These are phyloP conservation scores for Citrus trifoliata DNA, from an alignment of 345 rosid genomes.

Conservation along the genomic window DNA sequence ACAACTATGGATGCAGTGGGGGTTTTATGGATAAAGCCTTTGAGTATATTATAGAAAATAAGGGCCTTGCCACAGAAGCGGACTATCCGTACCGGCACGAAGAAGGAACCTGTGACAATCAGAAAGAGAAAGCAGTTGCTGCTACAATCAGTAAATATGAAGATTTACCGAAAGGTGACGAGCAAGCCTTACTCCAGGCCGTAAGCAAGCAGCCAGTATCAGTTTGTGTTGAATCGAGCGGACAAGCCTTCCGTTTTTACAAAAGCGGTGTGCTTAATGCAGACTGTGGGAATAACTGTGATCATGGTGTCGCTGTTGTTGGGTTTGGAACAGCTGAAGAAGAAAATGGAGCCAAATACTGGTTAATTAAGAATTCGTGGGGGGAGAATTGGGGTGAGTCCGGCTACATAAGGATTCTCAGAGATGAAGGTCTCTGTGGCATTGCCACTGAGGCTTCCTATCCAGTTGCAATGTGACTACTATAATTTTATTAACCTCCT, in stretches of 20 bases:
- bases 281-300: not conserved
- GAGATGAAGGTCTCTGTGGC: slow-evolving; percentile 17
- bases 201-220: no score
- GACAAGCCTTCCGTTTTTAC: no score
- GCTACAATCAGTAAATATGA: no score
- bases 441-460: not conserved
- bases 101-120: no score
- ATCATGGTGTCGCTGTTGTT: slow-evolving; percentile 44
- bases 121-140: no score
- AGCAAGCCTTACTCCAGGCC: no score
- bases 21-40: not conserved
- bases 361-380: slow-evolving; percentile 62
- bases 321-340: slow-evolving; percentile 37
- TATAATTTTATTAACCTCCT: not conserved
- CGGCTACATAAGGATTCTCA: slow-evolving; percentile 47
- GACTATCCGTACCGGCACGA: no score
- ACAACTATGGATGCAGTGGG: slow-evolving; percentile 34
- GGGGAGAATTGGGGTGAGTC: slow-evolving; percentile 45
- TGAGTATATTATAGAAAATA: no score
- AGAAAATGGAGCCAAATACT: slow-evolving; percentile 28
- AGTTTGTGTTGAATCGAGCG: no score
- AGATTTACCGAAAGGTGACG: no score
- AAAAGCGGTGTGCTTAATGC: no score
- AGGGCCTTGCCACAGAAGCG: no score
- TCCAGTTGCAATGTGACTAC: not conserved